Conservation (phyloP, 345 rosid species). For the Camelina neglecta region DNA sequence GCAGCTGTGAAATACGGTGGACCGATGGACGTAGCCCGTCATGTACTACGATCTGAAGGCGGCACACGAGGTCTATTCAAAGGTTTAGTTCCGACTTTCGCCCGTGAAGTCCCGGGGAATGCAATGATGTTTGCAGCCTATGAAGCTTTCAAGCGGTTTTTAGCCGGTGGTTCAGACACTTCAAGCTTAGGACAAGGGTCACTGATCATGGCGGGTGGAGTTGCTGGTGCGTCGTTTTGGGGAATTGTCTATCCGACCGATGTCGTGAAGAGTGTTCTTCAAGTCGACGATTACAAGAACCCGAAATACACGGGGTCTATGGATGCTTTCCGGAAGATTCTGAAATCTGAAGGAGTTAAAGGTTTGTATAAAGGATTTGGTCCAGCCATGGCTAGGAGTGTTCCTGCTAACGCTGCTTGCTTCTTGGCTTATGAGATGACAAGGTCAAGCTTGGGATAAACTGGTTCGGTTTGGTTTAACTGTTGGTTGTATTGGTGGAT, state of each 20-base stretch:
- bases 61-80: constrained; percentile 88
- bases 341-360: constrained; percentile 81
- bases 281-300: constrained; percentile 86
- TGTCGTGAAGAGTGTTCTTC: constrained; percentile 91
- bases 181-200: constrained; percentile 88
- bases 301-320: constrained; percentile 80
- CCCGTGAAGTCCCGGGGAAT: constrained; percentile 94
- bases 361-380: constrained; percentile 97
- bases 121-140: constrained; percentile 90
- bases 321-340: constrained; percentile 72
- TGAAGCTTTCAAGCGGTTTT: constrained; percentile 72
- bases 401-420: constrained; percentile 98
- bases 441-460: constrained; percentile 76
- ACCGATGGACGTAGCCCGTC: constrained; percentile 95
- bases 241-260: constrained; percentile 83
- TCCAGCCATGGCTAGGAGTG: constrained; percentile 94
- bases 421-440: constrained; percentile 94
- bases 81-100: constrained; percentile 90
- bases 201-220: constrained; percentile 80
- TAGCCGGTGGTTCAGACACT: constrained; percentile 92
- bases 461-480: constrained; percentile 31
- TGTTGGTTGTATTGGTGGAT: constrained; percentile 31
- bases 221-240: constrained; percentile 96
- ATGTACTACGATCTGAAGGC: constrained; percentile 85
- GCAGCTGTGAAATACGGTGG: constrained; percentile 84